Evolutionary conservation across 2,329 filamentous ascomycete species (phyloP), one percentile per base, ranked within the genome.

Genomic region (Fusarium pilosicola): DNA sequence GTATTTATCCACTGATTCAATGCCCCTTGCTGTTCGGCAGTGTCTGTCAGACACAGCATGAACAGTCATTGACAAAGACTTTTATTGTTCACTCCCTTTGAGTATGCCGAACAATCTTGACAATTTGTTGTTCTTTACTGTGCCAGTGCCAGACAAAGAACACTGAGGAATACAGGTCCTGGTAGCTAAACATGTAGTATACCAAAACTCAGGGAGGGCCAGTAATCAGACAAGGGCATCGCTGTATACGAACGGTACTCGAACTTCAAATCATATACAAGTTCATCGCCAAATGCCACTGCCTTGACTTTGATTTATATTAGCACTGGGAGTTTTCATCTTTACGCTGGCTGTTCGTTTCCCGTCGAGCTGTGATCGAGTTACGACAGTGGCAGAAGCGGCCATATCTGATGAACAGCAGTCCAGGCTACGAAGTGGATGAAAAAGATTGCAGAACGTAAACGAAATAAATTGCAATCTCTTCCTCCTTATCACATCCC

Each of bases 301-400:
- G 12, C 2, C 8, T 15, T 5, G 8, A 11, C 5, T 24, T 6
- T 0, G 0, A 26, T 22, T 9, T 22, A 12, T 26, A 8, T 2
- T 36, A 3, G 7, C n/a, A 36, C 49, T 11, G 49, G n/a, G 3
- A 36, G 49, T 22, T 24, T 11, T 20, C 6, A 17, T 12, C 11
- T 9, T 26, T 2, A 22, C 14, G 14, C n/a, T 5, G 18, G 17
- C 2, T 36, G n/a, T 36, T 36, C n/a, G 5, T 15, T 15, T 15
- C 6, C 9, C 9, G 3, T 22, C 4, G 7, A 4, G 6, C n/a
- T 22, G n/a, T 52, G 49, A 36, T 36, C n/a, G 49, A 52, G 32
- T 26, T 36, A 22, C 32, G 14, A 22, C 51, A 54, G 51, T 54
- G 51, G 24, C 34, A 54, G 24, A 54, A 39, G 28, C 15, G 36